Percentiles rank a stretch among this genome's conserved stretches.
Conservation (phyloP, 106 monocot species). For the Dioscorea alata region DNA sequence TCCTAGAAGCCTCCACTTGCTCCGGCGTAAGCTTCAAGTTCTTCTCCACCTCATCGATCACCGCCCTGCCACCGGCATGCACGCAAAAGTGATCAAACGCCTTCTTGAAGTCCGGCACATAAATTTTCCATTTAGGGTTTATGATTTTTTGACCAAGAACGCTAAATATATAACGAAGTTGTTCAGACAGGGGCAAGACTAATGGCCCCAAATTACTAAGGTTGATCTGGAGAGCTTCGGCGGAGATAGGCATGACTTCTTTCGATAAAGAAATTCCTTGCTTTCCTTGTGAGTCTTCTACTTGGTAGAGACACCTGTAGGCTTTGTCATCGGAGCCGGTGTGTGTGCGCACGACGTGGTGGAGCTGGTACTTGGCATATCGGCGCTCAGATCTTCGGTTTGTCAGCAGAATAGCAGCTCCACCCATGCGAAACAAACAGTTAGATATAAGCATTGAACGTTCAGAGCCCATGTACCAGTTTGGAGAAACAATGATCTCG, state of each 20-base stretch:
- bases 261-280: neutral
- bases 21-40: neutral
- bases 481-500: neutral
- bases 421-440: neutral
- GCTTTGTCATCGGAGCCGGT: conserved; percentile 1
- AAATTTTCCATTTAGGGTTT: neutral
- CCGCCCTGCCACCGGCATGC: conserved; percentile 27
- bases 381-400: conserved; percentile 45
- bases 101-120: conserved; percentile 28
- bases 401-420: conserved; percentile 28
- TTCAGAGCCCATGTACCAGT: conserved; percentile 16
- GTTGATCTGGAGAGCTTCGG: neutral
- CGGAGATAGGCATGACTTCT: neutral
- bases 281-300: neutral
- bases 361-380: conserved; percentile 14
- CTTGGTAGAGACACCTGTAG: neutral
- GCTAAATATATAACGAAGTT: neutral
- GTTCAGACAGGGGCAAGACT: neutral
- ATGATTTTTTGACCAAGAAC: neutral
- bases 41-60: conserved; percentile 15
- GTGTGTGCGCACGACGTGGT: conserved; percentile 1
- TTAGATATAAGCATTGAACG: conserved; percentile 46
- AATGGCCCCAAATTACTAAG: neutral
- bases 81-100: conserved; percentile 35
- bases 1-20: conserved; percentile 25